A percentile compares a stretch with the other conserved stretches of the same genome.
Conservation (phyloP, 768 basidiomycete genomes). For the Boletus tomentosulus region DNA sequence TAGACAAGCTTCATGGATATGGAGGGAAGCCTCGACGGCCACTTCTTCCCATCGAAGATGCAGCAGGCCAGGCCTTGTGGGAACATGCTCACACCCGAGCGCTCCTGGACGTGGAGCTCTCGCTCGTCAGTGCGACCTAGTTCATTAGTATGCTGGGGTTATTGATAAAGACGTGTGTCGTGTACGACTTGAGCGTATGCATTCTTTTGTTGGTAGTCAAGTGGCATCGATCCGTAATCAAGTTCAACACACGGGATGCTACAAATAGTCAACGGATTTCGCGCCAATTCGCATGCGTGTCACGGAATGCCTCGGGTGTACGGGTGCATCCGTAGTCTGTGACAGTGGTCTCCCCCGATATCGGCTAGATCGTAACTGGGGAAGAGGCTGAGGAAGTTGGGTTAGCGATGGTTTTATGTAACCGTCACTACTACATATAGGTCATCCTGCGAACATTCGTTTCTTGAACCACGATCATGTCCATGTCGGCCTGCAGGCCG, state of each 20-base stretch:
- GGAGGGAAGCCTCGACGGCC: slow-evolving; percentile 79
- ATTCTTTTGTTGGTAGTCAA: neutral
- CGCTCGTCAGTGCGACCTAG: slow-evolving; percentile 38
- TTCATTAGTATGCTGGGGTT: neutral
- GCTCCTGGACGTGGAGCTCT: slow-evolving; percentile 61
- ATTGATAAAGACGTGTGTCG: neutral
- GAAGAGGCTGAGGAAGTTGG: neutral
- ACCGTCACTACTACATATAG: neutral
- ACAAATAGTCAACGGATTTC: neutral
- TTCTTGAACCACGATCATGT: slow-evolving; percentile 27
- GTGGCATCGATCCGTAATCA: neutral
- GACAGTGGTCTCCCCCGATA: neutral
- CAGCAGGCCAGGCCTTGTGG: slow-evolving; percentile 60
- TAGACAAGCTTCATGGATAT: slow-evolving; percentile 75
- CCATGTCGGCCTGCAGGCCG: slow-evolving; percentile 31
- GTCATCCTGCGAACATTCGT: slow-evolving; percentile 14
- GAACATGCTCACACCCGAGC: slow-evolving; percentile 67
- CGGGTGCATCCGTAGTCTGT: neutral
- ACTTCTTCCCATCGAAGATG: slow-evolving; percentile 58
- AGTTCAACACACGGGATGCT: neutral
- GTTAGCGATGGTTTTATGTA: slow-evolving; percentile 23
- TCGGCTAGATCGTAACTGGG: slow-evolving; percentile 11
- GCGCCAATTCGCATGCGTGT: neutral
- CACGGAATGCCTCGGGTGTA: slow-evolving; percentile 14
- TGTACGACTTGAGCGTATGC: neutral